Conservation (phyloP, 176 grass and related monocot species). For the Musa itinerans region DNA sequence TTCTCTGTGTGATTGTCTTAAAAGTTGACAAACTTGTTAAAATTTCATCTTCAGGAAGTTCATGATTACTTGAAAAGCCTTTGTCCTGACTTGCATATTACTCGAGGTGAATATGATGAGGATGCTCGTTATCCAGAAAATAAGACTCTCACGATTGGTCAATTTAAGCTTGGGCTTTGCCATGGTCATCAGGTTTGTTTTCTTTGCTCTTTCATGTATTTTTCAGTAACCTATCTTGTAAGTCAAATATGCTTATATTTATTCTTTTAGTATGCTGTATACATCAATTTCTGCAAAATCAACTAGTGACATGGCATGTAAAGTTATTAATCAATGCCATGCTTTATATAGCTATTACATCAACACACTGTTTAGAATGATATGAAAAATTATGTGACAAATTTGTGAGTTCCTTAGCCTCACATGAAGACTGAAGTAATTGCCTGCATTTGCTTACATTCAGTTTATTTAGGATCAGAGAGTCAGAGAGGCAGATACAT, state of each 20-base stretch:
- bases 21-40: background rate
- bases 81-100: conserved; percentile 90
- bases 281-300: too few species aligned
- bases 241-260: background rate
- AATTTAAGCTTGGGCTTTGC: conserved; percentile 95
- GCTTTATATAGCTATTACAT: too few species aligned
- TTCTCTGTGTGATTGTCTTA: background rate
- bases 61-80: conserved; percentile 98
- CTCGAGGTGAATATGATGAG: conserved; percentile 91
- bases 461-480: too few species aligned
- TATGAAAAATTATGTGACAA: too few species aligned
- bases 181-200: conserved; percentile 85
- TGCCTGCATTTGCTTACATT: too few species aligned
- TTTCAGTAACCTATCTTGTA: conserved; percentile 12
- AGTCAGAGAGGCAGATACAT: too few species aligned
- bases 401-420: too few species aligned
- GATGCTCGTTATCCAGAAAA: conserved; percentile 91
- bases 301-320: too few species aligned
- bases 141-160: conserved; percentile 93
- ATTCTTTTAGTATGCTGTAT: background rate
- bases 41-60: conserved; percentile 46
- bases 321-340: too few species aligned
- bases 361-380: too few species aligned
- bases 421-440: too few species aligned
- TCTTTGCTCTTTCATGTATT: conserved; percentile 17